Base-by-base conservation (phyloP, 2,329 filamentous ascomycete genomes). In the Pseudofabraea citricarpa region DNA sequence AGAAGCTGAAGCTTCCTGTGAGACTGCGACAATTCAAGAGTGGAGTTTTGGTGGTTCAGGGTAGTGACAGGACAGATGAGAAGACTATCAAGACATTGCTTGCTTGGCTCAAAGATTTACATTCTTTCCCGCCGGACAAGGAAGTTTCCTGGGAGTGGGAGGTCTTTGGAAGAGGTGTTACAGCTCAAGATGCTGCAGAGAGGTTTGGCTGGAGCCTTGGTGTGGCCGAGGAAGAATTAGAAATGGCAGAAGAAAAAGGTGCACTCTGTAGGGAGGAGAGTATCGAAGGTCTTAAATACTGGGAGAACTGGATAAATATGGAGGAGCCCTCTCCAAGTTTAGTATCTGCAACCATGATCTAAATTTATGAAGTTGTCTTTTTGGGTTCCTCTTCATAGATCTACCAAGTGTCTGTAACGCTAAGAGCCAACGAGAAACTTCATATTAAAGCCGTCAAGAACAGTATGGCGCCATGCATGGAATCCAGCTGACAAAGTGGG, bases 151-250 rank as follows among this genome's bases (percentile, higher is more conserved):
- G 87, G 87, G 83, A 94, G 56, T 88, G 84, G 85, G 73, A 72
- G 36, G 57, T 71, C 31, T 96, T 89, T 62, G 90, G 93, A 0
- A 77, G 83, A 44, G 90, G 93, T 8, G 83, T 97, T 21, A 96
- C 90, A 12, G 89, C 90, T 2, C 87, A 93, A 59, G 90, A 97
- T 59, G 80, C 82, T 0, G 93, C 93, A 0, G 87, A 94, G 63
- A 74, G 81, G 39, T 98, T 98, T 65, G 88, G 90, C 5, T 98
- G 93, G 93, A 97, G 93, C 61, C 85, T 98, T 6, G 93, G 93
- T 7, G 91, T 98, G 18, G 93, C 93, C 1, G 87, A 85, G 47
- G 93, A 97, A 63, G 93, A 98, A 67, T 73, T 98, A 10, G 87
- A 96, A 61, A 96, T 98, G 91, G 90, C 90, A 0, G 93, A 98